Base-by-base conservation (phyloP, 352 stramenopile species). In the Phytophthora tentaculata region DNA sequence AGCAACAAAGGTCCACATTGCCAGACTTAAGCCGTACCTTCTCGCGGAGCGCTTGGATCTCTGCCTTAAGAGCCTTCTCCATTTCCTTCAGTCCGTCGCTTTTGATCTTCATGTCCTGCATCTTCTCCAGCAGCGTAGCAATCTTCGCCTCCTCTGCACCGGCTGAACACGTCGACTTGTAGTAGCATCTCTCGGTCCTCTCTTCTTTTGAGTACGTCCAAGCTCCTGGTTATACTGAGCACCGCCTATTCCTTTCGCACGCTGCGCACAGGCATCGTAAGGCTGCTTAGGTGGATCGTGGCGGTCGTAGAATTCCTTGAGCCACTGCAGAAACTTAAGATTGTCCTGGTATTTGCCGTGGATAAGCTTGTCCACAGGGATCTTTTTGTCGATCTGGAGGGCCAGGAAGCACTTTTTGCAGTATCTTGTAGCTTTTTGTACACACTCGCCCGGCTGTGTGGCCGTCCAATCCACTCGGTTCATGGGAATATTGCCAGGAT, bases 281-380 rank as follows among this genome's bases (percentile, higher is more conserved):
- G 97, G 91, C 55, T 53, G 26, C 55, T 53, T 19, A n/a, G 7
- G n/a, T 3, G 17, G 39, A 39, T 22, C 29, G 16, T 56, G 51
- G 14, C 8, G n/a, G 29, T 61, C 59, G 68, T 95, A 97, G 57
- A 98, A 97, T 19, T 72, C 77, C 56, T 97, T 97, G 58, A 96
- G 89, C 91, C 96, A 99, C 82, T 99, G 98, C 88, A 99, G 99
- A 72, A 99, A 99, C 76, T 99, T 97, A 51, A 99, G 85, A 80
- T 99, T 99, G 80, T 99, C 97, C 74, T 99, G 97, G 86, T 99
- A 99, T 74, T 98, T 99, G 32, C 91, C 97, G 23, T 94, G 83
- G 65, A 99, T 97, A 28, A 69, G 61, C 17, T 41, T 54, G 52
- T 69, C 61, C 17, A 69, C 51, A 5, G 51, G 22, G 13, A 69